Evolutionary conservation across 129 eudicot genomes (phyloP).

Genomic region (Flaveria linearis): DNA sequence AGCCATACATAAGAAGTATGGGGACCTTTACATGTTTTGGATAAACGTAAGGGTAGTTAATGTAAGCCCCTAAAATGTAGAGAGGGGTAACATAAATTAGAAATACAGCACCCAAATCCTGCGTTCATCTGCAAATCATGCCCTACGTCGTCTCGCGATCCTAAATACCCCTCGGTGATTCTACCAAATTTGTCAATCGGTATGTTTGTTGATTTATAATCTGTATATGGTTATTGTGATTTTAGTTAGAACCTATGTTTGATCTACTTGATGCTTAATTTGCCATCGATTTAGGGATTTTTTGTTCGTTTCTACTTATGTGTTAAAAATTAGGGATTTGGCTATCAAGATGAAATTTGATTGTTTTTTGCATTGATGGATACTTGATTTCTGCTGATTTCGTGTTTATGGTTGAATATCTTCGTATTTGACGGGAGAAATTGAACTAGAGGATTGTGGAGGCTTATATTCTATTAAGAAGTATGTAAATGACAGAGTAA

Average conservation of each 20-base stretch:
- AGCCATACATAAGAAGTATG: background rate
- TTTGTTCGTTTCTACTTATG: no score
- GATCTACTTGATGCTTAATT: no score
- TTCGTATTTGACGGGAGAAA: background rate
- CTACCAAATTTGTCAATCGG: no score
- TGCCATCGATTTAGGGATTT: no score
- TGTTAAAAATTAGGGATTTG: no score
- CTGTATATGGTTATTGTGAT: no score
- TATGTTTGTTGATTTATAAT: no score
- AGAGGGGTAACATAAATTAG: background rate
- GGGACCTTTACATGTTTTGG: background rate
- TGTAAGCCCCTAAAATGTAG: background rate
- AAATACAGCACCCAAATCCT: constrained; percentile 3
- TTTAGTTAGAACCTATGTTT: no score
- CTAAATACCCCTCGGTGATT: no score
- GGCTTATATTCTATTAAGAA: background rate
- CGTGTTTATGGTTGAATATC: background rate
- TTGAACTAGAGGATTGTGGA: background rate
- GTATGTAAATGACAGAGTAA: background rate
- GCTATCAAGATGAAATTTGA: background rate
- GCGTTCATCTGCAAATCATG: constrained; percentile 20
- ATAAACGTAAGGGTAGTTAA: constrained; percentile 10
- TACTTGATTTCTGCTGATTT: constrained; percentile 12
- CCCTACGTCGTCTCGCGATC: constrained; percentile 11
- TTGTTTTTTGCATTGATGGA: constrained; percentile 1